Evolutionary conservation across 164 flowering plant species (phyloP).

Genomic region (Magnolia sinica): DNA sequence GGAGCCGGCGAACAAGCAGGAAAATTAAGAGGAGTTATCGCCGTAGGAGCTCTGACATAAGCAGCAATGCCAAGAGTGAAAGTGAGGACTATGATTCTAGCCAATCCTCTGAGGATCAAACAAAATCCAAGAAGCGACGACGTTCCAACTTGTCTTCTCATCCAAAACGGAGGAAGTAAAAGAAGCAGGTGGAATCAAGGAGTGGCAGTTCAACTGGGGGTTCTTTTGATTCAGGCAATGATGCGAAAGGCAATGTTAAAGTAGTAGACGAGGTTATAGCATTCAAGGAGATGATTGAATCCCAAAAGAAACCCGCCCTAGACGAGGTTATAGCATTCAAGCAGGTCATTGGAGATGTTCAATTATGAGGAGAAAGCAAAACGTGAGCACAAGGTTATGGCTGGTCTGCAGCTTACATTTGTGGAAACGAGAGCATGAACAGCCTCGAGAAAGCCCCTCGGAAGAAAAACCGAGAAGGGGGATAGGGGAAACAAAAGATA

Average conservation of each 20-base stretch:
- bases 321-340: constrained; percentile 52
- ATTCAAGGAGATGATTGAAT: constrained; percentile 79
- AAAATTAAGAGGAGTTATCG: constrained; percentile 16
- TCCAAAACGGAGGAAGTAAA: constrained; percentile 32
- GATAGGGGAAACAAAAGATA: too few species aligned
- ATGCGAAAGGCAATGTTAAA: not conserved
- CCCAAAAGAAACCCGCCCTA: constrained; percentile 54
- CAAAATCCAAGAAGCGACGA: constrained; percentile 19
- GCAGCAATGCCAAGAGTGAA: constrained; percentile 31
- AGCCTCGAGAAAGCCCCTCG: too few species aligned
- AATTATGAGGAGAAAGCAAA: constrained; percentile 93
- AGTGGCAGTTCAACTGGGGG: constrained; percentile 20
- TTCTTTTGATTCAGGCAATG: not conserved
- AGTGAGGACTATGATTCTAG: constrained; percentile 35
- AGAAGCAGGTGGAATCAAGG: constrained; percentile 26
- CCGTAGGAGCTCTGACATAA: constrained; percentile 38
- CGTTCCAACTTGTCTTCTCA: constrained; percentile 16
- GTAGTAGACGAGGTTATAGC: constrained; percentile 29
- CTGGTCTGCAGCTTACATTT: constrained; percentile 58
- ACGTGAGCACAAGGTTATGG: constrained; percentile 94
- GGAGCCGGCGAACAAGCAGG: constrained; percentile 11
- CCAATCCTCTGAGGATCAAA: constrained; percentile 14
- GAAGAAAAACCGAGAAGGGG: too few species aligned
- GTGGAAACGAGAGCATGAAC: too few species aligned
- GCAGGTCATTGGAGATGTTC: constrained; percentile 90